Base-by-base conservation (phyloP, 257 asterid species). In the Solanum neorickii region DNA sequence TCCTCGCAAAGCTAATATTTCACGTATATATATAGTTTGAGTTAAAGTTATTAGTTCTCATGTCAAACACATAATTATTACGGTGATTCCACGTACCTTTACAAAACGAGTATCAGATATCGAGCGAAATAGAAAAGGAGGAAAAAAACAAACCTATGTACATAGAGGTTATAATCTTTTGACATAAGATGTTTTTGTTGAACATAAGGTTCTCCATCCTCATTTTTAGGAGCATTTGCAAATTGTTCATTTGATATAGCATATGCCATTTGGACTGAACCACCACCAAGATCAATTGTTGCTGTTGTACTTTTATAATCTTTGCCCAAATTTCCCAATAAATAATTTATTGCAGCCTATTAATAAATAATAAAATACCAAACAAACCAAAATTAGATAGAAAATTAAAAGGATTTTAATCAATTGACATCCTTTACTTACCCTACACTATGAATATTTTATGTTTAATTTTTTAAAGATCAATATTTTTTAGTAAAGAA, bases 221-320 rank as follows among this genome's bases (percentile, higher is more conserved):
- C 87, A 75, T 87, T 39, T 80, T 85, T 88, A 42, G 98, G 94
- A 66, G 94, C 98, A 78, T 92, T 91, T 84, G 92, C 95, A 90
- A 95, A 96, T 86, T 89, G 95, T 85, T 92, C 89, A 20, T 91
- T 92, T 87, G 97, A 92, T 74, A 95, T 88, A 66, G 98, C 97
- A 90, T 95, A 95, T 12, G 98, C 94, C 97, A 95, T 92, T 86
- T 95, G 97, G 73, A 95, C 95, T 76, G 98, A 94, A 83, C 97
- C 98, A 88, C 98, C 98, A 52, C 98, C 98, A 86, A 95, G 96
- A 89, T 95, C 98, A 90, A 95, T 92, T 72, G 95, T 94, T 75
- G 97, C 97, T 88, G 94, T 94, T 44, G 98, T 94, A 27, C 84
- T 77, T 7, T 91, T 72, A 84, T 94, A 94, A n/a, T 68, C 12